Evolutionary conservation across 768 basidiomycete genomes (phyloP).

Genomic region (Collybia sp.): DNA sequence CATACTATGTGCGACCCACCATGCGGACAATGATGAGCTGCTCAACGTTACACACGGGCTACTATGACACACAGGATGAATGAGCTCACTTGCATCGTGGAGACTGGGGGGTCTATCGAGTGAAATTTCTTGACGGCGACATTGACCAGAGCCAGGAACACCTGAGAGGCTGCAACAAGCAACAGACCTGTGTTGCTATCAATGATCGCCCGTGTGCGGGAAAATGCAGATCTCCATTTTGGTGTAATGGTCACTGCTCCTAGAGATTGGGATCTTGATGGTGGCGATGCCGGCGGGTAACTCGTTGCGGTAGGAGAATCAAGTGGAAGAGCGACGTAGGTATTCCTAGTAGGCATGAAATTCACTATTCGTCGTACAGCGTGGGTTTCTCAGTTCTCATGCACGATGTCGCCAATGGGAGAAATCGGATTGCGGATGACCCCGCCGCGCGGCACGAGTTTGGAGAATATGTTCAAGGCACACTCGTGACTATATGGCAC

Average conservation of each 20-base stretch:
- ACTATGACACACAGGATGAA: background rate
- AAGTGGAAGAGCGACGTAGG: background rate
- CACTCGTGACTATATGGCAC: too few species aligned
- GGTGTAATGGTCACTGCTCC: too few species aligned
- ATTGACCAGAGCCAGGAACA: constrained; percentile 17
- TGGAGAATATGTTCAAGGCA: too few species aligned
- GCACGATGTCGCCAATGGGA: too few species aligned
- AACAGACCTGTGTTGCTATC: constrained; percentile 40
- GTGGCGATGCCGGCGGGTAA: too few species aligned
- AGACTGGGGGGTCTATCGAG: constrained; percentile 16
- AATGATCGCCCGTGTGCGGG: constrained; percentile 5
- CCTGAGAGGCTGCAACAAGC: constrained; percentile 11
- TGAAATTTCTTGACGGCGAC: constrained; percentile 17
- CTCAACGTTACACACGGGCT: background rate
- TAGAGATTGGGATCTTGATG: too few species aligned
- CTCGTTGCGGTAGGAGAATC: too few species aligned
- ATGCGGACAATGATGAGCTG: constrained; percentile 23
- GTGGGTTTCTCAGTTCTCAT: too few species aligned
- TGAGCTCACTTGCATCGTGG: constrained; percentile 13
- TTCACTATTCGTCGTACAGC: too few species aligned
- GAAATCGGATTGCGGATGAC: too few species aligned
- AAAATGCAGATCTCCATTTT: constrained; percentile 2
- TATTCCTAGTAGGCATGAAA: too few species aligned
- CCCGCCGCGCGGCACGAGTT: too few species aligned
- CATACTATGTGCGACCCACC: background rate